A percentile compares a stretch with the other conserved stretches of the same genome.
These are phyloP conservation scores for Blakeslea trispora DNA, from an alignment of 371 early-diverging fungal genomes.

Conservation along the genomic window DNA sequence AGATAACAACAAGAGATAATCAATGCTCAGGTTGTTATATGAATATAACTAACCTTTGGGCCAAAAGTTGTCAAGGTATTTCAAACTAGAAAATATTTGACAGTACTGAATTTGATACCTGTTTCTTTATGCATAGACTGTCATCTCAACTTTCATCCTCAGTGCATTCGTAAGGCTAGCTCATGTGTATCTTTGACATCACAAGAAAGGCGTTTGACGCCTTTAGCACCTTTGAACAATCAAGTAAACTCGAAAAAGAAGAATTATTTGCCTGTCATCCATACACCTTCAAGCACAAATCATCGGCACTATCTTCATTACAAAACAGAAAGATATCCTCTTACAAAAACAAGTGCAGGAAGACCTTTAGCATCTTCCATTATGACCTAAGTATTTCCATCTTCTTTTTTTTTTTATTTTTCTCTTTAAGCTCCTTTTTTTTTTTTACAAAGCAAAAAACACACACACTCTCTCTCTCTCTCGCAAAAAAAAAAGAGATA, in stretches of 20 bases:
- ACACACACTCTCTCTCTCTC: no score
- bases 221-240: constrained; percentile 1
- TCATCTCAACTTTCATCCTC: constrained; percentile 6
- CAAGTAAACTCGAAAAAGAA: background rate
- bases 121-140: constrained; percentile 10
- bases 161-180: constrained; percentile 6
- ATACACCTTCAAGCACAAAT: background rate
- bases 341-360: background rate
- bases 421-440: no score
- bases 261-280: constrained; percentile 1
- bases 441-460: no score
- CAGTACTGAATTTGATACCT: no score
- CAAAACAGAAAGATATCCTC: constrained; percentile 13
- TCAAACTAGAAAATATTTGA: no score
- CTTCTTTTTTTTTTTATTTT: no score
- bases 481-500: no score
- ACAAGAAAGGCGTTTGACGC: constrained; percentile 2
- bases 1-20: constrained; percentile 4
- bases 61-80: constrained; percentile 18
- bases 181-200: background rate
- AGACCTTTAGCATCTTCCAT: constrained; percentile 7
- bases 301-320: constrained; percentile 5
- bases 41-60: constrained; percentile 8
- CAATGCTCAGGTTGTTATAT: constrained; percentile 9
- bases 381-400: constrained; percentile 1